Base-by-base conservation (phyloP, 2,329 filamentous ascomycete species). In the Cladosporium phlei region DNA sequence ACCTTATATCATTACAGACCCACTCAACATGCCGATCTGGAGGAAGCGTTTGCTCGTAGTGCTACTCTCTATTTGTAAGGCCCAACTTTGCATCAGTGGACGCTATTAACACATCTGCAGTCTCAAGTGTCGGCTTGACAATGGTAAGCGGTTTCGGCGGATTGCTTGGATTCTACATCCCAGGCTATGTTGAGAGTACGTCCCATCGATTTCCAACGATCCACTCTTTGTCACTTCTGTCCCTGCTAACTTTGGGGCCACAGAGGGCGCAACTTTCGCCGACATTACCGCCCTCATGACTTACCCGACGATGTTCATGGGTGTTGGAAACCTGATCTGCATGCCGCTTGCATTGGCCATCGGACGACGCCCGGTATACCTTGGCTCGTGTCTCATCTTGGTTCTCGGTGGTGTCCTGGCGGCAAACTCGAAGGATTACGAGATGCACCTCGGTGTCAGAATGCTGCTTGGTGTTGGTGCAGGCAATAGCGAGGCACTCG, bases 141-240 rank as follows among this genome's bases (percentile, higher is more conserved):
- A 55, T 71, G 7, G 66, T 71, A 0, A 67, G 66, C 10, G 69
- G 68, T 0, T 69, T 71, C 25, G 68, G 69, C 12, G 69, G 67
- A 2, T 59, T 72, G 1, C 53, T 71, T 4, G 59, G 55, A 5
- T 70, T 69, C 45, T 71, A 70, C 48, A 68, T 71, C 7, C 67
- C 67, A 5, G 55, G 55, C 2, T 72, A 71, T 49, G 49, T 56
- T 3, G 61, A 60, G 1, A 27, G 50, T 52, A 27, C 44, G 52
- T 48, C 8, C 11, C 8, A 12, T 10, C n/a, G 4, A 10, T 16
- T 3, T 3, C 16, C 8, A 38, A 38, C 10, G 3, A 9, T 6
- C 22, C n/a, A 27, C 10, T 22, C 5, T 27, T 14, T n/a, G 24
- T 25, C 9, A 3, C 19, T 1, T 28, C 1, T n/a, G 2, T 12